Base-by-base conservation (phyloP, 176 grass and related monocot genomes). In the Lolium rigidum region DNA sequence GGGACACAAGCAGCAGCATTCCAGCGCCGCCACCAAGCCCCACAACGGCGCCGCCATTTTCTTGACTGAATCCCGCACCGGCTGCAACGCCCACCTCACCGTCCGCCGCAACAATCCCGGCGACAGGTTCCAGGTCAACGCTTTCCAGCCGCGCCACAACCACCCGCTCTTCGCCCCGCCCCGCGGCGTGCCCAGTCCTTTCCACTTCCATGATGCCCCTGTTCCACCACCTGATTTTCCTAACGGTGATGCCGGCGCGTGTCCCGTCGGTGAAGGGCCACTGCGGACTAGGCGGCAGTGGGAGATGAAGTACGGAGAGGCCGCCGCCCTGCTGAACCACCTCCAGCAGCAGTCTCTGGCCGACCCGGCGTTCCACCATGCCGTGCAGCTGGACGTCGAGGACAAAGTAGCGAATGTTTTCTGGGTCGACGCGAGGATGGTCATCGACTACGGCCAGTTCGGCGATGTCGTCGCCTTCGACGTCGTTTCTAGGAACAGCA, bases 351-450 rank as follows among this genome's bases (percentile, higher is more conserved):
- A 87, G 56, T 87, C 62, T 4, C 71, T 74, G 2, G 44, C 83
- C 21, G 83, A 91, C 62, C 91, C 89, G 25, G 91, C 28, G 22
- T 91, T 93, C 80, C 70, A 89, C 48, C 88, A 90, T 47, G 82
- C 91, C 22, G 75, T 84, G 49, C 94, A 93, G 84, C 62, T 93
- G 64, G 94, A 93, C 67, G 89, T 20, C 37, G 86, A 91, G 62
- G 94, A 95, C 78, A 93, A 83, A 83, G 85, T 91, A 56, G 66
- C 91, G 0, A 95, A 90, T 8, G 62, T 88, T 77, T 95, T 95
- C 37, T 95, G 87, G 91, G 84, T 89, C 2, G 94, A 93, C 87
- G 88, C 84, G 4, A 92, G 83, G 85, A 89, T 93, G 86, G 61
- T 84, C 7, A 77, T 83, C 57, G 91, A 95, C 61, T 91, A 83